These are phyloP conservation scores for Ophiostoma ips DNA, from an alignment of 2,329 filamentous ascomycete species.

Conservation along the genomic window DNA sequence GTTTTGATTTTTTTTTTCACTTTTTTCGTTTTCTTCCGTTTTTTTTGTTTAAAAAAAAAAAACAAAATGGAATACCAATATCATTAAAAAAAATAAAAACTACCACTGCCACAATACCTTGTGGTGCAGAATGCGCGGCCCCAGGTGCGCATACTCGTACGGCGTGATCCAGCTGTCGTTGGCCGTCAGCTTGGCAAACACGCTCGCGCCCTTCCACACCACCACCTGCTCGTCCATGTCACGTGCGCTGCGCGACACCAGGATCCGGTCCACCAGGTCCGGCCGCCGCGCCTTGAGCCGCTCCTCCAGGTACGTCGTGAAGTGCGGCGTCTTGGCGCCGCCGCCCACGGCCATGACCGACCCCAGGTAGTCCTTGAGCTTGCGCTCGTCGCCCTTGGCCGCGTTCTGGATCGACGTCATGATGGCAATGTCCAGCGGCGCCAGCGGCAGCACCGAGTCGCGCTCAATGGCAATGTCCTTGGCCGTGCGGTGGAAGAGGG, in stretches of 20 bases:
- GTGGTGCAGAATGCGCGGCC: conserved; percentile 68
- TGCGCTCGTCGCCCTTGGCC: conserved; percentile 79
- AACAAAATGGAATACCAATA: background rate
- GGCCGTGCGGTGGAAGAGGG: conserved; percentile 30
- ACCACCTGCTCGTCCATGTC: conserved; percentile 98
- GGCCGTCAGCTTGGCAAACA: conserved; percentile 81
- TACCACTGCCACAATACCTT: conserved; percentile 56
- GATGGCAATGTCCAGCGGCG: conserved; percentile 78
- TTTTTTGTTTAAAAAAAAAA: background rate
- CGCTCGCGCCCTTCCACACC: conserved; percentile 92
- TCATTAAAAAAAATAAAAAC: background rate
- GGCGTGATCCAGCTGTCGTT: conserved; percentile 93
- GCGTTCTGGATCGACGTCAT: conserved; percentile 80
- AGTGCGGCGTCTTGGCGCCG: conserved; percentile 64
- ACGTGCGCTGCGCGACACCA: conserved; percentile 59
- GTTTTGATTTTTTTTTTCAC: background rate
- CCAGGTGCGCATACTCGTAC: conserved; percentile 77
- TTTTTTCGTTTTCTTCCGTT: background rate
- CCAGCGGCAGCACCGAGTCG: conserved; percentile 68
- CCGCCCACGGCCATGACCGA: conserved; percentile 87
- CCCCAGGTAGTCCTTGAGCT: conserved; percentile 76
- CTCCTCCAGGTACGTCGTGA: conserved; percentile 74
- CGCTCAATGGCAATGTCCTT: conserved; percentile 50
- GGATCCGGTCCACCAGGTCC: conserved; percentile 45
- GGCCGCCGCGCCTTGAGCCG: conserved; percentile 54